phyloP scores from a whole-genome alignment of 176 grass and related monocot genomes.

The Musa troglodytarum region DNA sequence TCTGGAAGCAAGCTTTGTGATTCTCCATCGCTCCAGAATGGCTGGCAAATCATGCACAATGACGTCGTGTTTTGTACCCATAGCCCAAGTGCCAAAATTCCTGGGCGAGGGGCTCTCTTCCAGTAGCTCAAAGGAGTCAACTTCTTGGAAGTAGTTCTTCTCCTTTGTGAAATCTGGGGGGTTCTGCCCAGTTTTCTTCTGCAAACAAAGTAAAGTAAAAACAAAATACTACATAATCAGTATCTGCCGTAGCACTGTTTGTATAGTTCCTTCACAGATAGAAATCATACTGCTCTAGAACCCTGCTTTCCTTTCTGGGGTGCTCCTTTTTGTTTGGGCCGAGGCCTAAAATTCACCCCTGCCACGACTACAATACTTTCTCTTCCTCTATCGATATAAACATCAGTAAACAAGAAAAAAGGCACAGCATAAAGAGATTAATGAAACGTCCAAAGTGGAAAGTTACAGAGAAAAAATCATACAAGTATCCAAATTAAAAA shows the following conservation, averaged over 20 bases:
- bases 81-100: slow-evolving; percentile 51
- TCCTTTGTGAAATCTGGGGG: slow-evolving; percentile 59
- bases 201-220: slow-evolving; percentile 28
- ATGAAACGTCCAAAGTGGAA: background rate
- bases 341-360: slow-evolving; percentile 36
- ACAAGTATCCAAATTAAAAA: too few species aligned
- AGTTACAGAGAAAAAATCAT: too few species aligned
- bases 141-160: slow-evolving; percentile 74
- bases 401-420: slow-evolving; percentile 5
- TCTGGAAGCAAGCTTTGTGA: slow-evolving; percentile 45
- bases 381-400: slow-evolving; percentile 52
- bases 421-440: background rate
- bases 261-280: slow-evolving; percentile 5
- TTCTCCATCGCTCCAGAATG: slow-evolving; percentile 79
- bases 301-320: slow-evolving; percentile 45
- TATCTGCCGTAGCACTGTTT: background rate
- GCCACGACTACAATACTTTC: slow-evolving; percentile 73
- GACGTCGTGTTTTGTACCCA: slow-evolving; percentile 32
- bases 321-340: slow-evolving; percentile 37
- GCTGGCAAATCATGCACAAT: slow-evolving; percentile 43
- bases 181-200: slow-evolving; percentile 40
- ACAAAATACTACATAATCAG: slow-evolving; percentile 14
- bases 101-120: slow-evolving; percentile 85
- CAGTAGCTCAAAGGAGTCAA: slow-evolving; percentile 70
- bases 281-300: slow-evolving; percentile 13